phyloP scores from a whole-genome alignment of 2,329 filamentous ascomycete species.

The Fusarium sp. region DNA sequence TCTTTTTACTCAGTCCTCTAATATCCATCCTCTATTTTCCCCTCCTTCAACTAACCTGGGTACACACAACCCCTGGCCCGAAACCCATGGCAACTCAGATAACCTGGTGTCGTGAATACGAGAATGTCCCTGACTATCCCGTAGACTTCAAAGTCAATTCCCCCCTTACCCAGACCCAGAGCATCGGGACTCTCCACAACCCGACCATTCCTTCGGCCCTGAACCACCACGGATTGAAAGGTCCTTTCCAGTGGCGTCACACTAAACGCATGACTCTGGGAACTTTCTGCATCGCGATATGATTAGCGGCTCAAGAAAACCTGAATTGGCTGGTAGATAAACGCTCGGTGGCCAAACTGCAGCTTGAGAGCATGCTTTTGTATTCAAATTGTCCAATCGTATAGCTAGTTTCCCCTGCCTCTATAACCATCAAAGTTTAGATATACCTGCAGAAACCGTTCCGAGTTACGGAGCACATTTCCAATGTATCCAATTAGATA shows the following conservation, averaged over 20 bases:
- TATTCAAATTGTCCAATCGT: slow-evolving; percentile 17
- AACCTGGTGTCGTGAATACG: slow-evolving; percentile 26
- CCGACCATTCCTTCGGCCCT: not conserved
- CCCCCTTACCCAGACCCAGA: not conserved
- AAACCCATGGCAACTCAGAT: slow-evolving; percentile 17
- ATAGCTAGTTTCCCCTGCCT: slow-evolving; percentile 15
- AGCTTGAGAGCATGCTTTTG: slow-evolving; percentile 4
- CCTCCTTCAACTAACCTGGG: not conserved
- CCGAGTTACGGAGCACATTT: not conserved
- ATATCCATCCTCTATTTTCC: not conserved
- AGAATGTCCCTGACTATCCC: slow-evolving; percentile 27
- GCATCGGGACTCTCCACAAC: slow-evolving; percentile 6
- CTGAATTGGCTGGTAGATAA: not conserved
- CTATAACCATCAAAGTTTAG: not conserved
- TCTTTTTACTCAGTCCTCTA: not conserved
- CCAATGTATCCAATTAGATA: not conserved
- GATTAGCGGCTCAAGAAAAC: not conserved
- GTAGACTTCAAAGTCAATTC: slow-evolving; percentile 8
- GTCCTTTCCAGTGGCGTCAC: slow-evolving; percentile 11
- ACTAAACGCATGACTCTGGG: slow-evolving; percentile 1
- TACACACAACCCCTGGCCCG: slow-evolving; percentile 9
- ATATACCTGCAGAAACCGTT: not conserved
- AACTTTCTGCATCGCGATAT: not conserved
- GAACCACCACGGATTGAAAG: not conserved
- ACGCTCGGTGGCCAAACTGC: not conserved